Percentiles rank a stretch among this genome's conserved stretches.
These are phyloP conservation scores for Mortierella sp. DNA, from an alignment of 371 early-diverging fungal species.

Conservation along the genomic window DNA sequence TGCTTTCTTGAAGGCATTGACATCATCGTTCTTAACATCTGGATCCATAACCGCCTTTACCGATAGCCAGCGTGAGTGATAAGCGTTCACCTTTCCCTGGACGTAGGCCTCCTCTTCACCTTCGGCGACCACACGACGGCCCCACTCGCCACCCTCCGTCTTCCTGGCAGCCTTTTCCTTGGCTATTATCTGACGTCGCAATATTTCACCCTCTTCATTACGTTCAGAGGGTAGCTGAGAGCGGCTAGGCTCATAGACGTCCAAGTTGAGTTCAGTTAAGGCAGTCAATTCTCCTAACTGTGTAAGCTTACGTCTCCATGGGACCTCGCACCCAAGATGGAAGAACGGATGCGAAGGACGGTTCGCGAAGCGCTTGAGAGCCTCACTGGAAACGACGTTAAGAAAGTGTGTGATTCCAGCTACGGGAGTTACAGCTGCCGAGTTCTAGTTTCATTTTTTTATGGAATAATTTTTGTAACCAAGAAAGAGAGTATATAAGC, in stretches of 20 bases:
- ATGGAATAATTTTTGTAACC: background rate
- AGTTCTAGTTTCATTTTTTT: conserved; percentile 22
- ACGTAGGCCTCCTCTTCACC: conserved; percentile 42
- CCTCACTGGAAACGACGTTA: conserved; percentile 26
- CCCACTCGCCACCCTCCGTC: conserved; percentile 30
- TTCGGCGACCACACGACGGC: conserved; percentile 16
- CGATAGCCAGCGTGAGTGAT: conserved; percentile 37
- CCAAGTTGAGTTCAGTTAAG: conserved; percentile 10
- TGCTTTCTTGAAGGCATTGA: conserved; percentile 23
- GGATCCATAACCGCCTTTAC: conserved; percentile 36
- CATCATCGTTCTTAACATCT: conserved; percentile 22
- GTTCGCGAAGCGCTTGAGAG: conserved; percentile 25
- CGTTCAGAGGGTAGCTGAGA: conserved; percentile 12
- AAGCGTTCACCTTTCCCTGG: conserved; percentile 23
- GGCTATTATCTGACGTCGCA: conserved; percentile 21
- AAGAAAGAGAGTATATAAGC: background rate
- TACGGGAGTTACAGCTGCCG: conserved; percentile 44
- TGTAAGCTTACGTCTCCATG: conserved; percentile 30
- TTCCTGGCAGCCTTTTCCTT: conserved; percentile 13
- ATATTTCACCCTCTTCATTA: conserved; percentile 30
- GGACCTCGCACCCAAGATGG: conserved; percentile 38
- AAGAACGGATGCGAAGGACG: conserved; percentile 45
- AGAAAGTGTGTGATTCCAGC: conserved; percentile 25
- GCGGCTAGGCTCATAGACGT: conserved; percentile 3
- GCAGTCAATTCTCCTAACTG: conserved; percentile 27